These are phyloP conservation scores for Penicillium psychrosexuale DNA, from an alignment of 2,329 filamentous ascomycete genomes.

Conservation along the genomic window DNA sequence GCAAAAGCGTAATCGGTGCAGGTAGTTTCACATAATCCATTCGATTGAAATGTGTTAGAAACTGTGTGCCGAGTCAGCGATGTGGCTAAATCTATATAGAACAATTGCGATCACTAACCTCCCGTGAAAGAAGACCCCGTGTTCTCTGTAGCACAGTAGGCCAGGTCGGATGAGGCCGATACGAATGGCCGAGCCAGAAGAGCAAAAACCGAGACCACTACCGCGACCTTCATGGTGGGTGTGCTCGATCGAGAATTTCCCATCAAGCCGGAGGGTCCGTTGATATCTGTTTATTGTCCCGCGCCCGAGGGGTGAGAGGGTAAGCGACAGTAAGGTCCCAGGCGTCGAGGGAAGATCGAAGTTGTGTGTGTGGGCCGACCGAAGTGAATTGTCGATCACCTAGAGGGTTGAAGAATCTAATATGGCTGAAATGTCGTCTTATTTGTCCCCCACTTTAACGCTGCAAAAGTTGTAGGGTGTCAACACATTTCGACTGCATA, in stretches of 20 bases:
- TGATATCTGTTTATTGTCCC: not conserved
- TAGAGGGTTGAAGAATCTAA: not conserved
- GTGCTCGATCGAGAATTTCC: not conserved
- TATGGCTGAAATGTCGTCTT: no score
- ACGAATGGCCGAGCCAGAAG: conserved; percentile 27
- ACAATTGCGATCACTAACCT: conserved; percentile 32
- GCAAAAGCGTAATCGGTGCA: conserved; percentile 48
- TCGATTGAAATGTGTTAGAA: conserved; percentile 43
- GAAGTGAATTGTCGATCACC: conserved; percentile 11
- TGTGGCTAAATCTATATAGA: not conserved
- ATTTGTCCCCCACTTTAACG: conserved; percentile 13
- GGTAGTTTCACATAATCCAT: conserved; percentile 41
- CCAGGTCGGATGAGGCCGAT: conserved; percentile 26
- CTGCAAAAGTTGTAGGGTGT: not conserved
- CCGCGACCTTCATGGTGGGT: conserved; percentile 21
- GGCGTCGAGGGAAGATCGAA: not conserved
- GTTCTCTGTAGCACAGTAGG: conserved; percentile 46
- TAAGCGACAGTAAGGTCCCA: not conserved
- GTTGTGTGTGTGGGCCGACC: conserved; percentile 1
- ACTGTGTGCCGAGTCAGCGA: conserved; percentile 29
- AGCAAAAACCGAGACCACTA: conserved; percentile 22
- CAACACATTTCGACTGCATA: conserved; percentile 2
- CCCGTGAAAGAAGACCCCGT: conserved; percentile 41
- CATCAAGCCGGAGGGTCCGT: not conserved
- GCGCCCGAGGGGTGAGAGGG: not conserved